These are phyloP conservation scores for Picochlorum sp. DNA, from an alignment of 139 green algal genomes.

Conservation along the genomic window DNA sequence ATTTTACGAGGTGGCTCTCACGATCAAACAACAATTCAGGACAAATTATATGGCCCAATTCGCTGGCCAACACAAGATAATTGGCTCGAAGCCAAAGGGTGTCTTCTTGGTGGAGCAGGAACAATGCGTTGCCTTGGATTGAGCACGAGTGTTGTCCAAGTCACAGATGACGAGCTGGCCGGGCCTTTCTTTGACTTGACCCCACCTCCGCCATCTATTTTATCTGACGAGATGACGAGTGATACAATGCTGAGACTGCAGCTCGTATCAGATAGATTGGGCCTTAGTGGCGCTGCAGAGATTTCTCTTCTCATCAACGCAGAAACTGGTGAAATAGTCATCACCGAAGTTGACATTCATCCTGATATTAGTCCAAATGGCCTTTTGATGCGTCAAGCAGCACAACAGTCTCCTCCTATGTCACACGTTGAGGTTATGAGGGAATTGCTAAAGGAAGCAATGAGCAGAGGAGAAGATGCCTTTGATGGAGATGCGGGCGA, in stretches of 20 bases:
- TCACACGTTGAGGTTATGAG: slow-evolving; percentile 4
- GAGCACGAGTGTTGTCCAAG: slow-evolving; percentile 1
- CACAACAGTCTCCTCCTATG: not conserved
- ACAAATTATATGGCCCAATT: not conserved
- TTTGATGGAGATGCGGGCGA: not conserved
- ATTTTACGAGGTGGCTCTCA: not conserved
- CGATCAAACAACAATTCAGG: not conserved
- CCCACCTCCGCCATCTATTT: not conserved
- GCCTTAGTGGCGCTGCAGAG: slow-evolving; percentile 48
- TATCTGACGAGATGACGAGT: not conserved
- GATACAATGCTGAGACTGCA: slow-evolving; percentile 22
- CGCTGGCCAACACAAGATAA: slow-evolving; percentile 14
- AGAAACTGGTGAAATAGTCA: slow-evolving; percentile 54
- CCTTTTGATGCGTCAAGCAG: slow-evolving; percentile 10
- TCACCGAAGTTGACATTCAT: slow-evolving; percentile 43
- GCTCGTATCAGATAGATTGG: slow-evolving; percentile 40
- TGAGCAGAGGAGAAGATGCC: slow-evolving; percentile 8
- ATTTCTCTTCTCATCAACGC: slow-evolving; percentile 56
- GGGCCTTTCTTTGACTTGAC: not conserved
- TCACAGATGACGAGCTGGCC: not conserved
- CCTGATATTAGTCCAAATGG: slow-evolving; percentile 19
- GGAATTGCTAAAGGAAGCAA: slow-evolving; percentile 7
- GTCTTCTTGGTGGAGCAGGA: slow-evolving; percentile 15
- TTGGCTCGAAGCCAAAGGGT: slow-evolving; percentile 21
- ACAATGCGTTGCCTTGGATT: slow-evolving; percentile 25